Base-by-base conservation (phyloP, 176 grass and related monocot species). In the Zoysia pacifica region DNA sequence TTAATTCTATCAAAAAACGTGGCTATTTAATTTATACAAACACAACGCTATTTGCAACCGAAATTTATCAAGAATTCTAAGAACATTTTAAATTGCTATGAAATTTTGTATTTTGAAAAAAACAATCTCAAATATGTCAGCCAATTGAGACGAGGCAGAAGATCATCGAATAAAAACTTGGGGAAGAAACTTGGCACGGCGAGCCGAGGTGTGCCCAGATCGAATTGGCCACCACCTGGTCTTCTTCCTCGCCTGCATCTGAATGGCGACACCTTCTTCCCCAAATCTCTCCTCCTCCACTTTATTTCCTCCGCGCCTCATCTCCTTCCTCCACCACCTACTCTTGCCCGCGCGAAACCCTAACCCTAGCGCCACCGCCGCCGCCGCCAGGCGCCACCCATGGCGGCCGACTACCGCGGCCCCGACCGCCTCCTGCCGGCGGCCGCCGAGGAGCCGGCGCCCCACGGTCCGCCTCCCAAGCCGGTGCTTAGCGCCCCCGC, bases 371-470 rank as follows among this genome's bases (percentile, higher is more conserved):
- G 20, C 62, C 6, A 49, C 63, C 69, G 35, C 51, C 36, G 46
- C 35, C 55, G 54, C 54, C 54, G 55, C 55, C 75, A 62, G 54
- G 16, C 54, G 55, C 55, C 75, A 62, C 36, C 59, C 81, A 96
- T 96, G 93, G 81, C 83, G 15, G 81, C 91, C 54, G 89, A 94
- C 52, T 90, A 89, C 79, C 70, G 86, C 84, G 75, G 90, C 79
- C 74, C 80, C 15, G 74, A 92, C 81, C 84, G 85, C 53, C 81
- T 78, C 81, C 84, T 83, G 70, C 87, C 53, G 65, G 79, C 69
- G 28, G 45, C 85, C 68, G 67, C 77, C 35, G 85, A 81, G 79
- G 79, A 72, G 19, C 67, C 83, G 73, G 38, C 61, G 5, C 87
- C 79, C 20, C 87, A 68, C 46, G 87, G 72, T 10, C 50, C 73